Conservation (phyloP, 2,329 filamentous ascomycete species). For the Xylariales sp. region DNA sequence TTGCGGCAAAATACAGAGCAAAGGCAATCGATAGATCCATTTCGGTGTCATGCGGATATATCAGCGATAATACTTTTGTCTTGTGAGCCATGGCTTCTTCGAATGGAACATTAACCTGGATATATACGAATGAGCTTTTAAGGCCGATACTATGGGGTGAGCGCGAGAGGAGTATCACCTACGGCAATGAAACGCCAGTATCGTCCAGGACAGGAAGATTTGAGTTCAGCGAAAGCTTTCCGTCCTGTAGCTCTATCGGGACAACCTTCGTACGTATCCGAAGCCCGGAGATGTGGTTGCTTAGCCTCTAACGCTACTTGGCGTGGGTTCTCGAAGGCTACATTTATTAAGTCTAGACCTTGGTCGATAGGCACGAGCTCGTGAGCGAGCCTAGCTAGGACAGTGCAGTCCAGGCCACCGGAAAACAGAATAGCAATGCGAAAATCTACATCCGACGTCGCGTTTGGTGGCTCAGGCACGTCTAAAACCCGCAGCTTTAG, state of each 20-base stretch:
- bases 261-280: slow-evolving; percentile 78
- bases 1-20: slow-evolving; percentile 93
- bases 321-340: slow-evolving; percentile 94
- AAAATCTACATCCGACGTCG: slow-evolving; percentile 53
- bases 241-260: slow-evolving; percentile 91
- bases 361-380: slow-evolving; percentile 77
- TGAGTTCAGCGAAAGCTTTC: slow-evolving; percentile 80
- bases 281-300: slow-evolving; percentile 40
- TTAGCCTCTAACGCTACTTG: slow-evolving; percentile 68
- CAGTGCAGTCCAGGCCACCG: slow-evolving; percentile 91
- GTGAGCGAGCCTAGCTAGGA: slow-evolving; percentile 83
- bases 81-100: slow-evolving; percentile 77
- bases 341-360: slow-evolving; percentile 88
- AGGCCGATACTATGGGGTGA: background rate
- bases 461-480: slow-evolving; percentile 69
- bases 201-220: slow-evolving; percentile 73
- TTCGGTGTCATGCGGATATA: slow-evolving; percentile 94
- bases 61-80: slow-evolving; percentile 76
- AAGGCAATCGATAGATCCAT: slow-evolving; percentile 97
- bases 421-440: slow-evolving; percentile 88
- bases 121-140: slow-evolving; percentile 7
- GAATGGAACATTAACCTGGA: slow-evolving; percentile 83
- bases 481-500: slow-evolving; percentile 72
- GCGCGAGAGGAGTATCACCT: slow-evolving; percentile 43
- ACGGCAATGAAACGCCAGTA: slow-evolving; percentile 85